Evolutionary conservation across 495 filamentous ascomycete species (phyloP).

Genomic region (Echria macrotheca): DNA sequence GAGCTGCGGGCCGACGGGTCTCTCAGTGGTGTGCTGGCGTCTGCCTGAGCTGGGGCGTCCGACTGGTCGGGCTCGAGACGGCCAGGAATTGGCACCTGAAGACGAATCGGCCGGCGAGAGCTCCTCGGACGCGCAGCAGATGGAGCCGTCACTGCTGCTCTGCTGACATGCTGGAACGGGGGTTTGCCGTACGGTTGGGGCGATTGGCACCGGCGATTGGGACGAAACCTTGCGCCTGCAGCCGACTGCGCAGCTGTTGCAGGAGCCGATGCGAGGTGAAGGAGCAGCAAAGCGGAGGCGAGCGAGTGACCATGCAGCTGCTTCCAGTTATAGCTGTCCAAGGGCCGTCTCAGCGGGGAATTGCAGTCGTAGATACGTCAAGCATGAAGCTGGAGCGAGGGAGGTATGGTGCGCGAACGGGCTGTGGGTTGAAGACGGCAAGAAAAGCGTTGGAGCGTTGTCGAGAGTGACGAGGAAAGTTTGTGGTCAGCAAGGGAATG

Average conservation of each 20-base stretch:
- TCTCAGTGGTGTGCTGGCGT: background rate
- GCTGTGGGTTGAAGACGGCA: background rate
- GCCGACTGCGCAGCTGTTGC: constrained; percentile 1
- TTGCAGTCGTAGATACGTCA: too few species aligned
- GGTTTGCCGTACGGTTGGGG: constrained; percentile 1
- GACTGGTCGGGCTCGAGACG: constrained; percentile 9
- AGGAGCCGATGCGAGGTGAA: background rate
- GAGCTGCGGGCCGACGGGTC: constrained; percentile 8
- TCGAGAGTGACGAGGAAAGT: too few species aligned
- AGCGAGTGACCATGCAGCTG: background rate
- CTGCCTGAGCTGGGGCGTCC: constrained; percentile 4
- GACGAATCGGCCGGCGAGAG: background rate
- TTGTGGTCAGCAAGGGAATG: too few species aligned
- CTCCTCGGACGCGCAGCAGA: constrained; percentile 10
- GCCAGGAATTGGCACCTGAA: background rate
- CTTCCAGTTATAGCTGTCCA: too few species aligned
- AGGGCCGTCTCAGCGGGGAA: too few species aligned
- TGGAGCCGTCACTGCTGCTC: constrained; percentile 7
- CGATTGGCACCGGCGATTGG: constrained; percentile 7
- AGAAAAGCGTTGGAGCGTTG: too few species aligned
- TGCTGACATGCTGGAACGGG: constrained; percentile 12
- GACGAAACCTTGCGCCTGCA: constrained; percentile 11
- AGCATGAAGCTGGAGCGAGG: background rate
- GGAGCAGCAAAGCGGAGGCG: background rate
- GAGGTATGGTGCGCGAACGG: background rate